A percentile compares a stretch with the other conserved stretches of the same genome.
Conservation (phyloP, 352 stramenopile species). For the Pythium oligandrum region DNA sequence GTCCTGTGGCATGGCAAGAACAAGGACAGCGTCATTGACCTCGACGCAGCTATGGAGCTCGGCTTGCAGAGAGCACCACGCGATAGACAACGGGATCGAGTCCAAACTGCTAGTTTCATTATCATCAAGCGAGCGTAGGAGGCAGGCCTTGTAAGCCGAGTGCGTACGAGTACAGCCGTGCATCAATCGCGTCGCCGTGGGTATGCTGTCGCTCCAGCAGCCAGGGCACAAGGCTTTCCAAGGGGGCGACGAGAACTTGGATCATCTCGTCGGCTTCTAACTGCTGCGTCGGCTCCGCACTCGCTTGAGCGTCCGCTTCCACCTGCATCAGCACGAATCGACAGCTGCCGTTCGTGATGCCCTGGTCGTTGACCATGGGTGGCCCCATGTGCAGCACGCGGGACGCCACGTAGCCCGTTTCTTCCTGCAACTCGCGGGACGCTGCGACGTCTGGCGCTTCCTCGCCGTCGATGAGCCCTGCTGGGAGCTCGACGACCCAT, state of each 20-base stretch:
- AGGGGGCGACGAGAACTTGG: conserved; percentile 48
- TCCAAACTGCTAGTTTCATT: background rate
- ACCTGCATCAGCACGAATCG: conserved; percentile 62
- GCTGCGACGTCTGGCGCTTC: conserved; percentile 75
- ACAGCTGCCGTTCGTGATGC: conserved; percentile 70
- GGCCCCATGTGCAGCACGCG: conserved; percentile 64
- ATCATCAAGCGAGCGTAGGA: background rate
- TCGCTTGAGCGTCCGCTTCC: conserved; percentile 29
- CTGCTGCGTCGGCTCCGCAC: conserved; percentile 25
- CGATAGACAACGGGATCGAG: conserved; percentile 2
- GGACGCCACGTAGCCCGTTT: conserved; percentile 83
- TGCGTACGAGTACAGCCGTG: conserved; percentile 53
- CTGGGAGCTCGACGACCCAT: conserved; percentile 89
- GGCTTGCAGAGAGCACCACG: too few relatives aligned
- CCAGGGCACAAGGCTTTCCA: conserved; percentile 65
- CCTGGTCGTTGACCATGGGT: conserved; percentile 79
- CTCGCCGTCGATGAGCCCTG: conserved; percentile 86
- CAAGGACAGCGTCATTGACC: too few relatives aligned
- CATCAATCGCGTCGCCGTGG: conserved; percentile 47
- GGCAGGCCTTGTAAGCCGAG: conserved; percentile 42
- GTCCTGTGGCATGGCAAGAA: too few relatives aligned
- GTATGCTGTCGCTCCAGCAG: conserved; percentile 28
- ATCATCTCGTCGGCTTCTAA: conserved; percentile 74
- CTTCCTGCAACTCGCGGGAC: conserved; percentile 81
- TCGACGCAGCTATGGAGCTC: too few relatives aligned